Conservation (phyloP, 352 stramenopile species). For the Globisporangium cederbergense region DNA sequence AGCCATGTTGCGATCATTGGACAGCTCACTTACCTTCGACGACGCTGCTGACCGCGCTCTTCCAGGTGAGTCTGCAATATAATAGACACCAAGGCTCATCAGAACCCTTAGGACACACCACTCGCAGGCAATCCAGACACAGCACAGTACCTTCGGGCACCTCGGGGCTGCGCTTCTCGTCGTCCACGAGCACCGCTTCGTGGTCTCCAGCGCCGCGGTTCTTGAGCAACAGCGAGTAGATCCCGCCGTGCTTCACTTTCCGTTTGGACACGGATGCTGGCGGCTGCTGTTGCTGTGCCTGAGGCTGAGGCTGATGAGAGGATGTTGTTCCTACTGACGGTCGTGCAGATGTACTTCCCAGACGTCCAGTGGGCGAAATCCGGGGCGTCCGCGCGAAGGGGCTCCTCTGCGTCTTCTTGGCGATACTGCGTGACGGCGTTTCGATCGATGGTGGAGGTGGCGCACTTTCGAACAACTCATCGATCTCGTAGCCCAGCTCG, state of each 20-base stretch:
- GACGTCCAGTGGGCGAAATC: constrained; percentile 10
- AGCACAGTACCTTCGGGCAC: constrained; percentile 16
- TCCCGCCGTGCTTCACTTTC: constrained; percentile 70
- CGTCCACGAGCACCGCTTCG: constrained; percentile 50
- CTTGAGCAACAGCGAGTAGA: constrained; percentile 77
- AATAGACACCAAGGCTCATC: background rate
- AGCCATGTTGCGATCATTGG: background rate
- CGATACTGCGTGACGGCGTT: constrained; percentile 9
- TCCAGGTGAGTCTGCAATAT: background rate
- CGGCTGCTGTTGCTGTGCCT: background rate
- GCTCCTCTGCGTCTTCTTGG: constrained; percentile 8
- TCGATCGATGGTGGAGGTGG: background rate
- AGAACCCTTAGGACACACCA: too few relatives aligned
- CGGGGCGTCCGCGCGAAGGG: background rate
- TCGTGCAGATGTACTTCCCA: background rate
- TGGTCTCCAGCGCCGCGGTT: constrained; percentile 38
- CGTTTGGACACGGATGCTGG: constrained; percentile 28
- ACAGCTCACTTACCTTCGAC: background rate
- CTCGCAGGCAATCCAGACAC: background rate
- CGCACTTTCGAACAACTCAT: background rate
- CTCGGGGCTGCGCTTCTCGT: constrained; percentile 25
- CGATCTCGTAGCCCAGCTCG: constrained; percentile 17
- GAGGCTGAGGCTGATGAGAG: background rate
- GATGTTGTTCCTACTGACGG: background rate
- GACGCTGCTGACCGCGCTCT: background rate